Evolutionary conservation across 2,329 filamentous ascomycete species (phyloP), one percentile per base, ranked within the genome.

Genomic region (Aspergillus niger): DNA sequence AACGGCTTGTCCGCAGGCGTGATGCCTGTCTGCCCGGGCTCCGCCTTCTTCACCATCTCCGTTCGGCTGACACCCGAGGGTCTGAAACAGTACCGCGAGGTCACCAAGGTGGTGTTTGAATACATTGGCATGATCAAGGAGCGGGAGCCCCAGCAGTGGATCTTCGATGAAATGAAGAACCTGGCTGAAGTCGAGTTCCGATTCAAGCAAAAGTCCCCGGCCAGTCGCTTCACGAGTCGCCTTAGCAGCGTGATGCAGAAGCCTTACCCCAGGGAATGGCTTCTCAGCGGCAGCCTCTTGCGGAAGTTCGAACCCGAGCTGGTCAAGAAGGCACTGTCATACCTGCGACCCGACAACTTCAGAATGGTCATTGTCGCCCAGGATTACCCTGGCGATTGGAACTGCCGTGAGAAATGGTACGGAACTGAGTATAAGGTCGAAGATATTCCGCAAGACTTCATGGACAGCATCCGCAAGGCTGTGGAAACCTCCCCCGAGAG

Each of bases 331-430:
- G 91, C 88, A 0, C 81, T 98, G 68, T 83, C 85, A 4, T 90
- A 86, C 70, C 79, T 99, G 51, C 85, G 89, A 20, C 91, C 93
- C 0, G 93, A 98, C 73, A 98, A 97, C 72, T 92, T 98, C 79
- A 86, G 91, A 30, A 84, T 97, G 74, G 89, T 87, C 1, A 83
- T 98, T 53, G 87, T 96, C 28, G 94, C 92, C 24, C 91, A 92
- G 71, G 89, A 91, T 8, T 90, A 89, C 67, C 93, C 93, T 0
- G 93, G 92, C 0, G 84, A 86, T 55, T 97, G 92, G 91, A 85
- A 96, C 65, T 80, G 89, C 74, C 96, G 90, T 72, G 95, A 99
- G 80, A 92, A 93, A 73, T 99, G 95, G 95, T 99, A 99, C 69
- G 94, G 94, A 8, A 99, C 95, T 0, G 93, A 98, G 71, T 96